These are phyloP conservation scores for Stentor coeruleus DNA, from an alignment of 73 alveolate species.

Conservation along the genomic window DNA sequence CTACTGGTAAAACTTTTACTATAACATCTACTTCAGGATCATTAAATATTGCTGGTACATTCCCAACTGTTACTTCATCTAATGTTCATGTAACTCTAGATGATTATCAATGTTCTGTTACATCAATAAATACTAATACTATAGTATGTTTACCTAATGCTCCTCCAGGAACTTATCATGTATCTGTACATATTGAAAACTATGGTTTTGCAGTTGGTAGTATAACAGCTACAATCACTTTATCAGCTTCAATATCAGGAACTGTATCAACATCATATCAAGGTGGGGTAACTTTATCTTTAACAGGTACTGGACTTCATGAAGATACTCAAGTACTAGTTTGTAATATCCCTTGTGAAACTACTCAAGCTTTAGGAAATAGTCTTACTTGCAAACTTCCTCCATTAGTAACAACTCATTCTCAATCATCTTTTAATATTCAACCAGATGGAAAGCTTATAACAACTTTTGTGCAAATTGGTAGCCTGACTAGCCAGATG, in stretches of 20 bases:
- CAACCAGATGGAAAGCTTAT: background rate
- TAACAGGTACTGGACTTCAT: conserved; percentile 6
- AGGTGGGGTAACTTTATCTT: background rate
- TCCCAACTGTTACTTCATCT: background rate
- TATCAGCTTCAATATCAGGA: background rate
- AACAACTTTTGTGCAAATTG: background rate
- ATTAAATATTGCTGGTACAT: background rate
- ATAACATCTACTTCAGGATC: background rate
- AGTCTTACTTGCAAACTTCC: background rate
- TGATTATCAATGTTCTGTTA: background rate
- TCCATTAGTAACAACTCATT: background rate
- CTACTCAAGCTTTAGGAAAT: background rate
- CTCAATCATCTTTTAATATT: background rate
- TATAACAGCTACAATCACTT: background rate
- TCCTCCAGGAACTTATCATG: conserved; percentile 7
- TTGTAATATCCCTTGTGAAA: background rate
- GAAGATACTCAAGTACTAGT: background rate
- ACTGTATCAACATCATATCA: background rate
- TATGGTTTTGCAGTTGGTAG: background rate
- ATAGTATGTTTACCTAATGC: background rate
- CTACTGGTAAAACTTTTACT: background rate
- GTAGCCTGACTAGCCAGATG: too few relatives aligned
- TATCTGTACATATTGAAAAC: background rate
- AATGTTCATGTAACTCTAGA: background rate
- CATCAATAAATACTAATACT: background rate